phyloP scores from a whole-genome alignment of 176 grass and related monocot species.

The Saccharum spontaneum region DNA sequence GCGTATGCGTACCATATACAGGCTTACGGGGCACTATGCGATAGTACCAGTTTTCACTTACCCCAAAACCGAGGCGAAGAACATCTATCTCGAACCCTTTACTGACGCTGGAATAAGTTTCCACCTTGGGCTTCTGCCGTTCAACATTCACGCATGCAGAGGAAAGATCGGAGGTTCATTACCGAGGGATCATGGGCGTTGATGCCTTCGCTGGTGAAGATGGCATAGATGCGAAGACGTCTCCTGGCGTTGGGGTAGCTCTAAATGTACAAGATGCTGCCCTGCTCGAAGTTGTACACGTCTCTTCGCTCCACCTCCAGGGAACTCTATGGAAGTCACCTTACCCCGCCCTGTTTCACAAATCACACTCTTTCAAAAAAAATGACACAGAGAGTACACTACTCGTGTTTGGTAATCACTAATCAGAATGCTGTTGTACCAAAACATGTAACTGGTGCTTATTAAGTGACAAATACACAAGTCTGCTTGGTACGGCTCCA shows the following conservation, averaged over 20 bases:
- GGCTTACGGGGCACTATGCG: not conserved
- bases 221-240: conserved; percentile 67
- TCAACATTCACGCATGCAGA: too few relatives aligned
- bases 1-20: not conserved
- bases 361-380: too few relatives aligned
- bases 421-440: not conserved
- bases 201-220: conserved; percentile 59
- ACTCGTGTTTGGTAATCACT: not conserved
- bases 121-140: conserved; percentile 61
- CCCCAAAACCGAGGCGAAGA: conserved; percentile 66
- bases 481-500: too few relatives aligned
- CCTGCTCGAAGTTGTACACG: conserved; percentile 75
- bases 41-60: conserved; percentile 25
- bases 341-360: conserved; percentile 45
- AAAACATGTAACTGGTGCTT: not conserved
- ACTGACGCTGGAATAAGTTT: conserved; percentile 65
- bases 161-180: not conserved
- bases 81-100: conserved; percentile 64
- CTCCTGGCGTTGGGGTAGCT: conserved; percentile 57
- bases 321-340: conserved; percentile 44
- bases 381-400: too few relatives aligned
- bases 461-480: too few relatives aligned
- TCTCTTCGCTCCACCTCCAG: conserved; percentile 60
- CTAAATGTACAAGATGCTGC: conserved; percentile 61
- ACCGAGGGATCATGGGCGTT: conserved; percentile 52